Conservation (phyloP, 2,329 filamentous ascomycete species). For the Fusarium poae region DNA sequence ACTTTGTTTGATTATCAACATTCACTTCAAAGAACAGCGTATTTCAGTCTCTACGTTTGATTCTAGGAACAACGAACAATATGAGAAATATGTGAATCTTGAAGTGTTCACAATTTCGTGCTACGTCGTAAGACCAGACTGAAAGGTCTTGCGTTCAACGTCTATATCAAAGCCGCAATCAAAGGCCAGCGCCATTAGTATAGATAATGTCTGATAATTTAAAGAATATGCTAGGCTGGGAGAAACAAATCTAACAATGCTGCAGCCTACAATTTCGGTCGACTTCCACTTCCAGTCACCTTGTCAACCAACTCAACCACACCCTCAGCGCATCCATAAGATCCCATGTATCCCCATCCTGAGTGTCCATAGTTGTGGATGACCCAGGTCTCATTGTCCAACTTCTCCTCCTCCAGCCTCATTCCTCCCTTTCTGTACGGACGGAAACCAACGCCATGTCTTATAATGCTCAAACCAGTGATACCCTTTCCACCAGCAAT, state of each 20-base stretch:
- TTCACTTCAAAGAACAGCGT: rapidly evolving
- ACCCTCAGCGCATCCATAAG: slow-evolving; percentile 78
- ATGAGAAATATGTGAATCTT: background rate
- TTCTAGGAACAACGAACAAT: background rate
- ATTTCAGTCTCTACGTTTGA: rapidly evolving
- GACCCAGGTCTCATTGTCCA: slow-evolving; percentile 69
- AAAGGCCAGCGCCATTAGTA: background rate
- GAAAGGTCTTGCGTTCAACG: rapidly evolving
- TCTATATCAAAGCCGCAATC: background rate
- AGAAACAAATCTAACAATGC: background rate
- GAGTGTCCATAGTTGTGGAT: slow-evolving; percentile 86
- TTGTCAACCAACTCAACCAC: slow-evolving; percentile 76
- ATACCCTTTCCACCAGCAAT: slow-evolving; percentile 76
- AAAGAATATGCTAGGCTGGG: background rate
- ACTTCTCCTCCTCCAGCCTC: slow-evolving; percentile 72
- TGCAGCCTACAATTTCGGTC: slow-evolving; percentile 48
- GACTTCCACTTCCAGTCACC: slow-evolving; percentile 56
- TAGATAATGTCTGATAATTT: background rate
- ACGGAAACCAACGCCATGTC: slow-evolving; percentile 85
- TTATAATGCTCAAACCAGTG: slow-evolving; percentile 78
- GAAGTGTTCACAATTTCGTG: background rate
- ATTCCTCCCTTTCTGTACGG: slow-evolving; percentile 80
- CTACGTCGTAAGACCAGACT: rapidly evolving
- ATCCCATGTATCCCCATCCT: slow-evolving; percentile 80
- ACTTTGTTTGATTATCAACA: rapidly evolving